Percentiles rank a stretch among this genome's conserved stretches.
phyloP scores from a whole-genome alignment of 164 flowering plant species.

The Umbellularia californica region DNA sequence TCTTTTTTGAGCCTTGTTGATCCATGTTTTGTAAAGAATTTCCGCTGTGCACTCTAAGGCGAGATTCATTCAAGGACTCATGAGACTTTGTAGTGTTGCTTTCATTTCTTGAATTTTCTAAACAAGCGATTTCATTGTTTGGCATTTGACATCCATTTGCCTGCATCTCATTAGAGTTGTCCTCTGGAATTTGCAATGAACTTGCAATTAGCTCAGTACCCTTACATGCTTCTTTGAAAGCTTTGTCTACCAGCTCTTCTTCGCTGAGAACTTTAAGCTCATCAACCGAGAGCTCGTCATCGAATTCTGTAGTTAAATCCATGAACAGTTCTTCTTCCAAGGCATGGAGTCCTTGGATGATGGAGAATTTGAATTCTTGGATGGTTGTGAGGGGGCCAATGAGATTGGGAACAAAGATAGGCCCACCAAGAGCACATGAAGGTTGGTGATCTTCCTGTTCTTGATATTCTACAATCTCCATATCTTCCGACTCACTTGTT shows the following conservation, averaged over 20 bases:
- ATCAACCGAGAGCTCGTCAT: constrained; percentile 59
- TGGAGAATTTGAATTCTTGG: constrained; percentile 31
- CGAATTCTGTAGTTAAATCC: constrained; percentile 19
- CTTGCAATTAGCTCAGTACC: constrained; percentile 16
- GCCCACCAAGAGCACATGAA: constrained; percentile 66
- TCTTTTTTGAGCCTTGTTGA: constrained; percentile 19
- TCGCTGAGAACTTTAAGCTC: constrained; percentile 61
- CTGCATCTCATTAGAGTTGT: constrained; percentile 13
- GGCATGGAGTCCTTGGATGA: constrained; percentile 39
- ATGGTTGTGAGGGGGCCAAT: constrained; percentile 49
- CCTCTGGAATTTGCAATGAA: constrained; percentile 17
- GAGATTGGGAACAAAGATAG: constrained; percentile 47
- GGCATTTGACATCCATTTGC: constrained; percentile 10
- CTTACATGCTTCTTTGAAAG: constrained; percentile 63
- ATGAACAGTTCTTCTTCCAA: constrained; percentile 35
- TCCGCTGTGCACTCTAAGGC: not conserved
- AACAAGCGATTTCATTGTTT: constrained; percentile 6
- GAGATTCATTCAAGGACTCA: constrained; percentile 12
- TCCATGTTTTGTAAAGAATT: constrained; percentile 11
- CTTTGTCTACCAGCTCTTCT: constrained; percentile 63
- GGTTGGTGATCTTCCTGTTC: constrained; percentile 5
- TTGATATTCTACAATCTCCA: not conserved
- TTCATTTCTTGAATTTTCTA: constrained; percentile 11
- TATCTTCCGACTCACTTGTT: not conserved
- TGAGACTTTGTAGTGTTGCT: constrained; percentile 6